phyloP scores from a whole-genome alignment of 257 asterid species.

The Parsonsia alboflavescens region DNA sequence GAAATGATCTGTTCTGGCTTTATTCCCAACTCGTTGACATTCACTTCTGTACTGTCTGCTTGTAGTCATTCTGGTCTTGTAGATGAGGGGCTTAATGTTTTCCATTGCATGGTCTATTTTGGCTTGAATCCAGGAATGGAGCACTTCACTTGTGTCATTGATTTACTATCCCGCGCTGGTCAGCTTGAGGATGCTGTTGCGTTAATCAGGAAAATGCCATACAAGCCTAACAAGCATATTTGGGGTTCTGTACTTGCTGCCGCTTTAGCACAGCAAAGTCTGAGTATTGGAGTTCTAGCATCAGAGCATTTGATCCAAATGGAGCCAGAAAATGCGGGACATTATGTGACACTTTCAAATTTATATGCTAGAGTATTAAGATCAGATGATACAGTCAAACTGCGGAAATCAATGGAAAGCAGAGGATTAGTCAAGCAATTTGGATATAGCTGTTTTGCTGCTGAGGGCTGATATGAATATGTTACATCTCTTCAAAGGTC shows the following conservation, averaged over 20 bases:
- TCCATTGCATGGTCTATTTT: constrained; percentile 27
- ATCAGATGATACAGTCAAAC: constrained; percentile 26
- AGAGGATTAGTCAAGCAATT: constrained; percentile 32
- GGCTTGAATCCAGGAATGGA: constrained; percentile 27
- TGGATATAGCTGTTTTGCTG: constrained; percentile 31
- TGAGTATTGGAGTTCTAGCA: constrained; percentile 30
- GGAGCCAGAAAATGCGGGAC: constrained; percentile 45
- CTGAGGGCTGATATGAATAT: constrained; percentile 14
- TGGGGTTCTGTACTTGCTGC: constrained; percentile 45
- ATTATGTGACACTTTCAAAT: constrained; percentile 40
- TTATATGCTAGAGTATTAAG: constrained; percentile 36
- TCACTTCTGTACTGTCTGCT: constrained; percentile 38
- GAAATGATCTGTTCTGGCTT: constrained; percentile 30
- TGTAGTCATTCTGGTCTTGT: constrained; percentile 46
- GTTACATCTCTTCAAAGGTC: neutral
- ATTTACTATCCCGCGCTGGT: constrained; percentile 43
- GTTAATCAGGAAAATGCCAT: constrained; percentile 25
- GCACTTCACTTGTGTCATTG: constrained; percentile 35
- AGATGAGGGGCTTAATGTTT: constrained; percentile 28
- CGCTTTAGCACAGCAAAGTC: constrained; percentile 15
- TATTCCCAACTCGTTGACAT: constrained; percentile 29
- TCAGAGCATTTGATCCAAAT: constrained; percentile 29
- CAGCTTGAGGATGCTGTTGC: constrained; percentile 38
- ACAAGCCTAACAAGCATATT: constrained; percentile 26
- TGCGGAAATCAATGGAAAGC: constrained; percentile 31